Base-by-base conservation (phyloP, 345 rosid genomes). In the Odontarrhena argentea region DNA sequence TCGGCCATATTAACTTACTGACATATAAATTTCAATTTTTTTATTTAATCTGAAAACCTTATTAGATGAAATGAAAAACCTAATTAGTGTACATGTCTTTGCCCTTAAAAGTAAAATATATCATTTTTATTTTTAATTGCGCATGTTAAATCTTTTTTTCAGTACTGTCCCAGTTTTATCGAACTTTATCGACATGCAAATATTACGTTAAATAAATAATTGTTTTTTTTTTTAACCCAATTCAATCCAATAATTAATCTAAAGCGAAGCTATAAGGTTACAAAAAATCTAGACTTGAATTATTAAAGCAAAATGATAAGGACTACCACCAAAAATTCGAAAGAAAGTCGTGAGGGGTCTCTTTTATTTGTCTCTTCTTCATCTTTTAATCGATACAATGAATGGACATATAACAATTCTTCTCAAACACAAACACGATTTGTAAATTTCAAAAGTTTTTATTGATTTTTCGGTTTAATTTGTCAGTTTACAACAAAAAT, bases 1-100 rank as follows among this genome's bases (percentile, higher is more conserved):
- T 85, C 88, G 88, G 88, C 89, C 93, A 84, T 86, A 82, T 83
- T 85, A 79, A 86, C 93, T 32, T 32, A 1, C 6, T 32, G 36
- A 28, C 36, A 4, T 32, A 32, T 4, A 4, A 6, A 32, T 0
- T 32, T 4, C 6, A 32, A 4, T 3, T 1, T 32, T 32, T 5
- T 32, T 18, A 18, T 18, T 18, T 18, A 18, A 18, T 18, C 22
- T 18, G 22, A 18, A 18, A 18, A 18, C 22, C 22, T 18, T 18
- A 18, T 18, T 18, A 18, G 22, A 18, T 18, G 22, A 18, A 18
- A 18, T 18, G 22, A 18, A 18, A 18, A 18, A 18, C 22, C 22
- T 18, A 18, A 18, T 18, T 18, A 18, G 22, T 18, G 22, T 18
- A 18, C 22, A 18, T 18, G 22, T 18, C 22, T 18, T 18, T 18